Evolutionary conservation across 2,329 filamentous ascomycete genomes (phyloP), one percentile per base, ranked within the genome.

Genomic region (Venturia oleaginea): DNA sequence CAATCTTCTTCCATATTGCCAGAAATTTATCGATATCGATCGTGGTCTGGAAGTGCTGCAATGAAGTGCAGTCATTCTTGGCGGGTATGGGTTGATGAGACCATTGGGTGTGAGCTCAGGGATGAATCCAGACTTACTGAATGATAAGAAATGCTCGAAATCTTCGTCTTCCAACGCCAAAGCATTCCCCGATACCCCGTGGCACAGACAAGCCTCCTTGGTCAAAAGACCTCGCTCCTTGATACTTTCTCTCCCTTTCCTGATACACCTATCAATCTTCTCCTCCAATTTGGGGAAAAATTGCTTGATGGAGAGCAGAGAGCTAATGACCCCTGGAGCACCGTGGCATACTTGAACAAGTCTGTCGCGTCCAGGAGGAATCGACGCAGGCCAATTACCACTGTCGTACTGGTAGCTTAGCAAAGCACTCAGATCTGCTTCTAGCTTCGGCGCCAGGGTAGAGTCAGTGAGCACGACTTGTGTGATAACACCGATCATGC

Each of bases 271-370:
- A 27, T 84, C 80, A 64, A 88, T 85, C 57, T 79, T 78, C 0
- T 78, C 76, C 30, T 79, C 72, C 8, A 88, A 75, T 0, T 75
- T 76, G 0, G 84, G 81, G 66, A 87, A 88, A 70, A 82, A 78
- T 8, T 79, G 76, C 61, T 78, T 76, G 62, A 89, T 78, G 1
- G 82, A 81, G 4, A 80, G 69, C 10, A 90, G 77, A 6, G 84
- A 86, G 38, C 82, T 75, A 10, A 88, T 75, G 27, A 88, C 81
- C 0, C 86, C 87, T 2, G 86, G 83, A 0, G 84, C 84, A 2
- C 87, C 87, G 69, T 89, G 86, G 69, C 86, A 89, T 73, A 87
- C 86, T 70, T 89, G 86, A 7, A 89, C 81, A 7, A 86, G 75
- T 51, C 78, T 74, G 66, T 79, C 76, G 59, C 76, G 78, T 34